Evolutionary conservation across 2,329 filamentous ascomycete genomes (phyloP).

Genomic region (Fusarium sulawesiense): DNA sequence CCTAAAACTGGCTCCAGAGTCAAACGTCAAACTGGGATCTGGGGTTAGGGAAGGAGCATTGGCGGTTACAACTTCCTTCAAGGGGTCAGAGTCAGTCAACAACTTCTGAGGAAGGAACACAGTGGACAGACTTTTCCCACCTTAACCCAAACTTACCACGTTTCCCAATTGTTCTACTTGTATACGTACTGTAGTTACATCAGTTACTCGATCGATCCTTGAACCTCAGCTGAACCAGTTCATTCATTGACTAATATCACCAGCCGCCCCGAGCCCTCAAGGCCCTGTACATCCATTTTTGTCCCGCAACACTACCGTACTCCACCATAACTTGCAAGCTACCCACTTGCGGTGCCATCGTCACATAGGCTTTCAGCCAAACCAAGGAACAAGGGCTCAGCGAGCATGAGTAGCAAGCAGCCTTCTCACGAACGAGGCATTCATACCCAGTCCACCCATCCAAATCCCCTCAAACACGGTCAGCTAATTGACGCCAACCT

Average conservation of each 20-base stretch:
- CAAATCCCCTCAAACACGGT: background rate
- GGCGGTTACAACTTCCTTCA: conserved; percentile 5
- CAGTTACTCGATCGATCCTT: conserved; percentile 5
- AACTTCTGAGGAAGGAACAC: background rate
- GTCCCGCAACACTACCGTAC: background rate
- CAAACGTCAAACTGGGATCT: conserved; percentile 29
- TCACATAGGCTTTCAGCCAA: background rate
- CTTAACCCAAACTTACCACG: background rate
- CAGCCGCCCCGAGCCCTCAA: background rate
- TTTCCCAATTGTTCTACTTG: background rate
- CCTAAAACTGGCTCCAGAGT: conserved; percentile 18
- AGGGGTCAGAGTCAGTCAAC: background rate
- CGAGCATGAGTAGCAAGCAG: background rate
- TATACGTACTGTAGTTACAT: background rate
- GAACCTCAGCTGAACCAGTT: conserved; percentile 8
- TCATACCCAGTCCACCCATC: background rate
- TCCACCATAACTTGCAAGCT: conserved; percentile 3
- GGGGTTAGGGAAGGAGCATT: conserved; percentile 32
- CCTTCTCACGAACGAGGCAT: background rate
- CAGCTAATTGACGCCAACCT: background rate
- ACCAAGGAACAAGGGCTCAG: conserved; percentile 13
- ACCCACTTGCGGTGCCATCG: background rate
- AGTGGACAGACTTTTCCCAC: background rate
- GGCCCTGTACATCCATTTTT: background rate
- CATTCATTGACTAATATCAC: conserved; percentile 6